Base-by-base conservation (phyloP, 805 yeast species). In the Lipomyces kockii region DNA sequence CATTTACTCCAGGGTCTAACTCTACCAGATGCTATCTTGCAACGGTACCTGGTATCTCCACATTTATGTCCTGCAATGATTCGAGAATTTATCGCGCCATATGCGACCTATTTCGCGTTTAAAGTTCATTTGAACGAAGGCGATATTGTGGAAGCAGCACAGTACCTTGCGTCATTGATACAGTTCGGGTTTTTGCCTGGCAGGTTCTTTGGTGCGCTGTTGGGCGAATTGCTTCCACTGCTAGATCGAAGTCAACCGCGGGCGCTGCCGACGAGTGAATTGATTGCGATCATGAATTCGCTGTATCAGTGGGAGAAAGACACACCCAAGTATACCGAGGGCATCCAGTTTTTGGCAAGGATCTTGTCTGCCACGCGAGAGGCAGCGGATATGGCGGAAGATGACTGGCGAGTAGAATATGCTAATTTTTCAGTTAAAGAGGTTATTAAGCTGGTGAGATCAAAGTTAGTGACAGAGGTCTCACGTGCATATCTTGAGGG, bases 51-150 rank as follows among this genome's bases (percentile, higher is more conserved):
- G 14, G 27, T 67, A 11, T 49, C 70, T 20, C 74, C 74, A 4
- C 58, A 56, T 12, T 25, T 49, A 2, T 63, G 69, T 17, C 71
- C 74, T 17, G 64, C 54, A 14, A 56, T 51, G 11, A 39, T 77
- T 2, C 69, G 76, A 22, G 78, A 77, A 54, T 73, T 74, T 60
- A 58, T 78, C 5, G 75, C 78, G 5, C 80, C 80, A 2, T 72
- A 73, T 55, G 80, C 80, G 14, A 74, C 77, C 8, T 66, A 77
- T 43, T 63, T 64, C 14, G 60, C 71, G 37, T 71, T 69, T 43
- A 59, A 71, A 14, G 52, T 51, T 11, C 52, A 51, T 32, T 32
- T 66, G 52, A 57, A 68, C 3, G 58, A 59, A 5, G 68, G 59
- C 7, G 56, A 60, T 22, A 32, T 57, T 11, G 61, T 51, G 17